phyloP scores from a whole-genome alignment of 2,329 filamentous ascomycete genomes.

The Metarhizium guizhouense region DNA sequence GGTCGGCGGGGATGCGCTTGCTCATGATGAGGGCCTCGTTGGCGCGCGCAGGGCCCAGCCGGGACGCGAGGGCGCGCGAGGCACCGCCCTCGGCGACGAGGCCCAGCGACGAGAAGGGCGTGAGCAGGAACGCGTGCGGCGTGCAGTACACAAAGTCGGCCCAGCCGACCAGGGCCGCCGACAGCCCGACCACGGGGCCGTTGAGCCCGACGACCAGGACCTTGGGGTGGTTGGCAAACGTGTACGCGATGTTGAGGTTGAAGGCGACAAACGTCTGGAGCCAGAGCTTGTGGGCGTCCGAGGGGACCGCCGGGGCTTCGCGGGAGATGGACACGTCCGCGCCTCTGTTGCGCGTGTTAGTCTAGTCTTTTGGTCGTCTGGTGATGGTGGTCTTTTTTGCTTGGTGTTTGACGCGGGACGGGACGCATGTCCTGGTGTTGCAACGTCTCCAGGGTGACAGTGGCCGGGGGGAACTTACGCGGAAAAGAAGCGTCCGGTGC shows the following conservation, averaged over 20 bases:
- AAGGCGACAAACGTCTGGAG: constrained; percentile 67
- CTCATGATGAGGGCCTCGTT: constrained; percentile 94
- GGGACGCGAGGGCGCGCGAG: constrained; percentile 66
- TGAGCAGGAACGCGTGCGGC: constrained; percentile 76
- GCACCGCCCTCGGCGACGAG: constrained; percentile 85
- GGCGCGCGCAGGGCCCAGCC: constrained; percentile 71
- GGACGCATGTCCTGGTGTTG: too few relatives aligned
- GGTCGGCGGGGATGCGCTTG: constrained; percentile 62
- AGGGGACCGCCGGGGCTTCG: constrained; percentile 26
- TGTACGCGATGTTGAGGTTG: constrained; percentile 83
- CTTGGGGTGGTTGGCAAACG: constrained; percentile 90
- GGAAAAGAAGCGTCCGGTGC: constrained; percentile 77
- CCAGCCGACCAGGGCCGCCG: constrained; percentile 72
- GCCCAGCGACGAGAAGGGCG: constrained; percentile 83
- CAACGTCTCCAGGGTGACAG: neutral
- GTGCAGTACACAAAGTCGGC: constrained; percentile 89
- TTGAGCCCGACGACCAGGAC: constrained; percentile 88
- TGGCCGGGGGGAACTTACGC: constrained; percentile 48
- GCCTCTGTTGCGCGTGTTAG: constrained; percentile 42
- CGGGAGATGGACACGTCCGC: constrained; percentile 62
- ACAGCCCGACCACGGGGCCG: constrained; percentile 81
- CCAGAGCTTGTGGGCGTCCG: constrained; percentile 41
- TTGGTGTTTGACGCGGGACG: too few relatives aligned
- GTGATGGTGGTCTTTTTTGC: too few relatives aligned
- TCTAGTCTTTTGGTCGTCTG: too few relatives aligned